phyloP scores from a whole-genome alignment of 2,329 filamentous ascomycete genomes.

The Lomentospora prolificans region DNA sequence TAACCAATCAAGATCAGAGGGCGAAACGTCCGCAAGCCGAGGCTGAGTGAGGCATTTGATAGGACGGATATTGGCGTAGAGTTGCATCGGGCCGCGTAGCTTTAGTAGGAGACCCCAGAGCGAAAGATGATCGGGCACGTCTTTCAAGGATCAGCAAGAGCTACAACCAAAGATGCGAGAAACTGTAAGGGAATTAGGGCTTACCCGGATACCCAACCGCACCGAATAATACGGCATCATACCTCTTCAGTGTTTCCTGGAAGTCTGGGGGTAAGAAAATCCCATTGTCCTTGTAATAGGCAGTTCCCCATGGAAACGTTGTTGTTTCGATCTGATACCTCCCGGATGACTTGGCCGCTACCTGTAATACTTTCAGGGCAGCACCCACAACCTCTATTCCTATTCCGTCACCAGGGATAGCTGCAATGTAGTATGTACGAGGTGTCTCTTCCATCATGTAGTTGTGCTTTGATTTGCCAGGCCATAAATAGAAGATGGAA shows the following conservation, averaged over 20 bases:
- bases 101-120: conserved; percentile 55
- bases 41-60: conserved; percentile 31
- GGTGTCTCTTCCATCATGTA: neutral
- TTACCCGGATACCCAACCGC: conserved; percentile 20
- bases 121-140: conserved; percentile 57
- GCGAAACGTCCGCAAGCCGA: conserved; percentile 24
- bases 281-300: neutral
- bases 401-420: conserved; percentile 61
- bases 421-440: conserved; percentile 34
- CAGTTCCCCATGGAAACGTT: neutral
- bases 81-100: conserved; percentile 53
- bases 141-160: conserved; percentile 14
- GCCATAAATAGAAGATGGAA: neutral
- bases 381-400: conserved; percentile 49
- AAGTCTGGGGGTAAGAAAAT: neutral
- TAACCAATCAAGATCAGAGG: conserved; percentile 55
- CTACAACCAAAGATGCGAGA: conserved; percentile 12
- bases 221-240: conserved; percentile 22
- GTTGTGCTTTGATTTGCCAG: too few species aligned
- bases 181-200: neutral
- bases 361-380: neutral
- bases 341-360: neutral
- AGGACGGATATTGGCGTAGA: conserved; percentile 57
- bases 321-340: neutral
- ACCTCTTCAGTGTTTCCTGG: conserved; percentile 15